Base-by-base conservation (phyloP, 768 basidiomycete genomes). In the Xerocomus brunneocitrinus region DNA sequence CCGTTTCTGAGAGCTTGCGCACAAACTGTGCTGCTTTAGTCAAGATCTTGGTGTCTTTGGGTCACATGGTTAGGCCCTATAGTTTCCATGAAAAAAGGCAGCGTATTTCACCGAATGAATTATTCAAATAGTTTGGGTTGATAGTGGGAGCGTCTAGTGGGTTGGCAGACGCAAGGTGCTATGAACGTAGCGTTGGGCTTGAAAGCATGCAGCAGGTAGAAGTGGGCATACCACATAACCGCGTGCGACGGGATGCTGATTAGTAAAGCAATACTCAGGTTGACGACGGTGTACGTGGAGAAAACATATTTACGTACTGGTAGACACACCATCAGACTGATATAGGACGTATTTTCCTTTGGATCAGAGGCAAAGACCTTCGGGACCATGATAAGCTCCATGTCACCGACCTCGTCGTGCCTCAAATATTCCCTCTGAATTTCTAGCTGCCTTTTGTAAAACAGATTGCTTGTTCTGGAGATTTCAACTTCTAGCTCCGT, bases 321-420 rank as follows among this genome's bases (percentile, higher is more conserved):
- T 7, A 62, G 2, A 14, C 24, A 49, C n/a, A 52, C 48, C 34
- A 55, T 0, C 16, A 61, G 12, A 31, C 35, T 59, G 28, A 61
- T 24, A 36, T 61, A 61, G 27, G 53, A 59, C 24, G 47, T 55
- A 27, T 55, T 48, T 24, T 46, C 43, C 27, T 52, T 40, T 4
- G 60, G 47, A 6, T 24, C 10, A 5, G 53, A 55, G 36, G 34
- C 45, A 7, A 62, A 62, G 10, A 38, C 52, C 25, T 59, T 52
- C 4, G 56, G 56, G 8, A 62, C 36, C 60, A 61, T 62, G 41
- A 55, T 47, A 22, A 61, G 56, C 34, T 61, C 60, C 50, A 61
- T 14, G 16, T 61, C 34, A 2, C 60, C 60, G 7, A 61, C 50
- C 4, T 40, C 56, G 2, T 30, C 47, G 24, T 40, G 7, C 1